Base-by-base conservation (phyloP, 352 stramenopile species). In the Globisporangium rhizosaccharum region DNA sequence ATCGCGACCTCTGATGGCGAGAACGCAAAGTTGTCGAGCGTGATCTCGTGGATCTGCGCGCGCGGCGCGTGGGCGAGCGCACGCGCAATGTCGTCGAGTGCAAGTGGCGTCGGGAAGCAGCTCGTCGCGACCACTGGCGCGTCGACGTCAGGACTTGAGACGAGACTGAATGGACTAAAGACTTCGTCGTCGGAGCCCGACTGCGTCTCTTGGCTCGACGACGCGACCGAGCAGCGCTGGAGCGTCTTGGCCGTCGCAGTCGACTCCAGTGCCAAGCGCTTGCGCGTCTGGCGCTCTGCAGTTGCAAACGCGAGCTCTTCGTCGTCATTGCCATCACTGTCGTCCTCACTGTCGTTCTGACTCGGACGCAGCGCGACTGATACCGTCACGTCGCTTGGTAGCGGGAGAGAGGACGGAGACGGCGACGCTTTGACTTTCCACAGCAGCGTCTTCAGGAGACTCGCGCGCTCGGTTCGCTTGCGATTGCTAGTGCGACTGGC, bases 151-250 rank as follows among this genome's bases (percentile, higher is more conserved):
- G 58, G 25, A n/a, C 41, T 37, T 42, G 54, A 39, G 15, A 63
- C 20, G 11, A 77, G 39, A 14, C 28, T 41, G 51, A 72, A 80
- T 26, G 67, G 68, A 33, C 79, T 15, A 23, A 79, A 76, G 5
- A 51, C 44, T 39, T 85, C 77, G 28, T 88, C 76, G 46, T 87
- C 76, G 1, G 79, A 89, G 17, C 75, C 79, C 3, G 75, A 84
- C 61, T 90, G 80, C 17, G 80, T 90, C 55, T 90, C 80, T 50
- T 90, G 80, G 42, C 80, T 90, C 17, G 80, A 90, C 18, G 70
- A 72, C 41, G 75, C 79, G 15, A 56, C 57, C 46, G 61, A 59
- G 48, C 69, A 75, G 48, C 49, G 17, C 8, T 49, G 44, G 15
- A 26, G 52, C 67, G 33, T 71, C 10, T 45, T 63, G 18, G 57